phyloP scores from a whole-genome alignment of 257 asterid species.

The Leptodermis oblonga region DNA sequence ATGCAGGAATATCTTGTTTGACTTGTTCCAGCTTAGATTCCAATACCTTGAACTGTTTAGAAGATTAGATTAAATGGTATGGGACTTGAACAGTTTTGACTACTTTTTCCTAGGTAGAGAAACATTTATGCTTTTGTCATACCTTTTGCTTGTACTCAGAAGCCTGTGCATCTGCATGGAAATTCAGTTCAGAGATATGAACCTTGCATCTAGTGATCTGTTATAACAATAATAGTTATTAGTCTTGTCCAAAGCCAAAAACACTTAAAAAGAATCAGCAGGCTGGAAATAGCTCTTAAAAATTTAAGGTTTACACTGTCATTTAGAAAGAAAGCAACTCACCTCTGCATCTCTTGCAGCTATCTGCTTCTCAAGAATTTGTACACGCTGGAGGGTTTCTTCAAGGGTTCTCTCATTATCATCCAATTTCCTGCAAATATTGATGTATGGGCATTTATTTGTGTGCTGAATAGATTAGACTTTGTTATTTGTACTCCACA shows the following conservation, averaged over 20 bases:
- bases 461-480: neutral
- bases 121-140: constrained; percentile 7
- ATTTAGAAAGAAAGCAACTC: constrained; percentile 11
- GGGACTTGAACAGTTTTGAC: neutral
- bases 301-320: neutral
- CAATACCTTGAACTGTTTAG: constrained; percentile 73
- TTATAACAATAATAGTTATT: constrained; percentile 8
- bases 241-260: constrained; percentile 5
- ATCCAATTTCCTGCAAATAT: constrained; percentile 47
- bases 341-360: constrained; percentile 83
- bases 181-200: constrained; percentile 75
- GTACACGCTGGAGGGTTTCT: constrained; percentile 55
- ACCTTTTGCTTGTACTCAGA: constrained; percentile 94
- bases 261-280: neutral
- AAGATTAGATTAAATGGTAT: neutral
- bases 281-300: neutral
- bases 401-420: constrained; percentile 60
- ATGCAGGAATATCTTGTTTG: constrained; percentile 56
- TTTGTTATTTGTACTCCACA: constrained; percentile 2
- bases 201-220: constrained; percentile 83
- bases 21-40: constrained; percentile 88
- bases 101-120: neutral
- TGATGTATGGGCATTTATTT: constrained; percentile 18
- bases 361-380: constrained; percentile 76
- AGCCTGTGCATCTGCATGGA: constrained; percentile 98